phyloP scores from a whole-genome alignment of 1,139 yeast genomes.

The Debaryomycetaceae sp. region DNA sequence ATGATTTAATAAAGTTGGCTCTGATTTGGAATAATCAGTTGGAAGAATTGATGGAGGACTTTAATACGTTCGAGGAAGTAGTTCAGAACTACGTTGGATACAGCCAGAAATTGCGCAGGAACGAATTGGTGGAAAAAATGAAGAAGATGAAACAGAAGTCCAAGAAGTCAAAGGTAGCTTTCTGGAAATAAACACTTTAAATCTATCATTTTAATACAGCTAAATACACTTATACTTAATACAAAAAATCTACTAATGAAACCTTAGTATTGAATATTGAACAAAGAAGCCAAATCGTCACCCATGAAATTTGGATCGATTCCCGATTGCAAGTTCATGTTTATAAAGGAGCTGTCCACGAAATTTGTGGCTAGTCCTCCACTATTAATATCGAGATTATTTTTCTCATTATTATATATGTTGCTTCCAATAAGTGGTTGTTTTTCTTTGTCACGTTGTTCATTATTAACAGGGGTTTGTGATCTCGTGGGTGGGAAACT shows the following conservation, averaged over 20 bases:
- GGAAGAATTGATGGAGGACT: constrained; percentile 44
- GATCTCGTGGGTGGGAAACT: constrained; percentile 40
- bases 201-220: constrained; percentile 1
- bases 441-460: neutral
- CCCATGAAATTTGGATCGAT: constrained; percentile 29
- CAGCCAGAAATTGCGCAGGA: constrained; percentile 55
- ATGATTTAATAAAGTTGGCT: constrained; percentile 31
- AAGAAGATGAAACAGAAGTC: constrained; percentile 22
- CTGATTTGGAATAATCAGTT: constrained; percentile 50
- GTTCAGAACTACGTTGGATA: constrained; percentile 71
- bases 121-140: constrained; percentile 42
- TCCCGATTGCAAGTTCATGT: constrained; percentile 44
- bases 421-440: constrained; percentile 12
- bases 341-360: constrained; percentile 41
- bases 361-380: constrained; percentile 40
- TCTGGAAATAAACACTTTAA: neutral
- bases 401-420: constrained; percentile 8
- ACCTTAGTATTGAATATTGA: constrained; percentile 19
- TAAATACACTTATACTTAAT: neutral
- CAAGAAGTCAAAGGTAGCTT: neutral
- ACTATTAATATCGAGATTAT: constrained; percentile 15
- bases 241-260: neutral
- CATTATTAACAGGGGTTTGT: constrained; percentile 13
- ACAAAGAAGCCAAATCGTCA: constrained; percentile 33
- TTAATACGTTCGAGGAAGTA: constrained; percentile 64